These are phyloP conservation scores for Rhododendron ferrugineum DNA, from an alignment of 148 eudicot genomes.

Conservation along the genomic window DNA sequence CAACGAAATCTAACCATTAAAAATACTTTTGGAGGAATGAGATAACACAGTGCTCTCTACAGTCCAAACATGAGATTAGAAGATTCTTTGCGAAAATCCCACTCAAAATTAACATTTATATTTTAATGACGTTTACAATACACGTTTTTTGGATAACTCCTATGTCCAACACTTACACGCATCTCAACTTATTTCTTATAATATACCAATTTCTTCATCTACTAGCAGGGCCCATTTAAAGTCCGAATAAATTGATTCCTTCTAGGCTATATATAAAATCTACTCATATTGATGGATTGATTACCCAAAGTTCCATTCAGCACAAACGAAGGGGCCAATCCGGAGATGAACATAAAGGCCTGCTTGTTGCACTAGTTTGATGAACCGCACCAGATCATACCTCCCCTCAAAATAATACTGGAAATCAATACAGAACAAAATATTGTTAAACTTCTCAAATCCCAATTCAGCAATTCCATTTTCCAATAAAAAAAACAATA, in stretches of 20 bases:
- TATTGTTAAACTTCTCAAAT: neutral
- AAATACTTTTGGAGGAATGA: too few relatives aligned
- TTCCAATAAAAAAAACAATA: neutral
- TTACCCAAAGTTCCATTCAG: slow-evolving; percentile 97
- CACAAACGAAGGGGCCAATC: slow-evolving; percentile 89
- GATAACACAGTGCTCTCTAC: too few relatives aligned
- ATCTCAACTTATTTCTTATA: too few relatives aligned
- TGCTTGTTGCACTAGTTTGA: slow-evolving; percentile 62
- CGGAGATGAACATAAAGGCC: slow-evolving; percentile 90
- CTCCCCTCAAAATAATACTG: slow-evolving; percentile 87
- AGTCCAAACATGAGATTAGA: too few relatives aligned
- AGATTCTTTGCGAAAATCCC: too few relatives aligned
- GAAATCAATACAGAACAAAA: slow-evolving; percentile 1
- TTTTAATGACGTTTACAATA: too few relatives aligned
- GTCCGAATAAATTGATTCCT: neutral
- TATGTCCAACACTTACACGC: neutral
- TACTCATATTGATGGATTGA: neutral
- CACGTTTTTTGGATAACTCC: neutral
- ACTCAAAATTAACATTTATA: too few relatives aligned
- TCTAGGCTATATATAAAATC: neutral
- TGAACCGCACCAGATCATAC: slow-evolving; percentile 72
- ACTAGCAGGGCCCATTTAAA: too few relatives aligned
- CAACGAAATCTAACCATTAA: too few relatives aligned
- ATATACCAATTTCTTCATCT: neutral
- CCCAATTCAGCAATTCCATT: neutral